Evolutionary conservation across 139 green algal genomes (phyloP).

Genomic region (Edaphochlamys debaryana): DNA sequence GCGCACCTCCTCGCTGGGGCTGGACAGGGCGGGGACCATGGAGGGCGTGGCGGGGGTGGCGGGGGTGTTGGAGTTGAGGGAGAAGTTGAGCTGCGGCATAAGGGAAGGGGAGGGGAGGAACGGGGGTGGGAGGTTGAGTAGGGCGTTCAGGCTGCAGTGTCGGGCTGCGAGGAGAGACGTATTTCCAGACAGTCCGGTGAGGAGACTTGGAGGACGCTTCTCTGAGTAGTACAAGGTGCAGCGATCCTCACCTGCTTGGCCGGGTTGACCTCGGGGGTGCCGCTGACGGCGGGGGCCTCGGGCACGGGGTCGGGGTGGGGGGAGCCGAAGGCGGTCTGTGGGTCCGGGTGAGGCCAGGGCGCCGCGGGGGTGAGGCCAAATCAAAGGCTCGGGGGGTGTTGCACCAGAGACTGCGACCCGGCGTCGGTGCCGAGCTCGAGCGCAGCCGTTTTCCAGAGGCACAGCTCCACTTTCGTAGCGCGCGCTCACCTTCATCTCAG

Average conservation of each 20-base stretch:
- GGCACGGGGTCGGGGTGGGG: not conserved
- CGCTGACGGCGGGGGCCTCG: not conserved
- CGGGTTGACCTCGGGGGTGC: conserved; percentile 16
- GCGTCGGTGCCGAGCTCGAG: too few relatives aligned
- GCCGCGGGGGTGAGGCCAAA: not conserved
- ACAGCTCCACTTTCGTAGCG: too few relatives aligned
- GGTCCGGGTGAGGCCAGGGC: not conserved
- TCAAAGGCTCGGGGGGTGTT: too few relatives aligned
- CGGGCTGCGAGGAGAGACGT: too few relatives aligned
- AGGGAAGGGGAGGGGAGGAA: too few relatives aligned
- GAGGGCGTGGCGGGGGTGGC: not conserved
- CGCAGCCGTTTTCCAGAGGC: too few relatives aligned
- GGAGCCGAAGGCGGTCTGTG: conserved; percentile 33
- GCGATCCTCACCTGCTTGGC: conserved; percentile 34
- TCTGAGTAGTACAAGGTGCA: too few relatives aligned
- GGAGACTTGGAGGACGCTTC: too few relatives aligned
- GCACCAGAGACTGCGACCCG: too few relatives aligned
- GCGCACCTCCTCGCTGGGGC: not conserved
- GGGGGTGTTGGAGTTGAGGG: not conserved
- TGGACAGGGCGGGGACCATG: not conserved
- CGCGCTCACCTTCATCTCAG: conserved; percentile 31
- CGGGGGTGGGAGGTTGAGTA: too few relatives aligned
- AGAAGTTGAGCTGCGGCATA: not conserved
- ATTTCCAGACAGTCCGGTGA: too few relatives aligned
- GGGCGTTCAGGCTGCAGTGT: too few relatives aligned